Conservation (phyloP, 805 yeast genomes). For the Candida orba region DNA sequence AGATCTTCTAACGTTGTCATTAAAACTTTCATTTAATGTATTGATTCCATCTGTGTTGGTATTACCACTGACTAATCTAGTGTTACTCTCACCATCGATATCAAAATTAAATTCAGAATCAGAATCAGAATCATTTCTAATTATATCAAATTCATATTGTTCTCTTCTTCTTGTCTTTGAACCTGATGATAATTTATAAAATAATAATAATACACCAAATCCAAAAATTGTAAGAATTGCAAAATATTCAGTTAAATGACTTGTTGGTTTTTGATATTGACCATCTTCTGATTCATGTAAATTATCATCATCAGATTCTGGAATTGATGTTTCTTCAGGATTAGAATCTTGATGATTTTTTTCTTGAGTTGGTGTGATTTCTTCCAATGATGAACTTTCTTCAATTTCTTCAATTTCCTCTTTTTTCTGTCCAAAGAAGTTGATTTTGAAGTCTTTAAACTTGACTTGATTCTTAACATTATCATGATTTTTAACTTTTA, state of each 20-base stretch:
- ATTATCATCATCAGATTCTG: slow-evolving; percentile 2
- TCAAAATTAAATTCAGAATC: slow-evolving; percentile 62
- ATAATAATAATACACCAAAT: slow-evolving; percentile 38
- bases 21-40: slow-evolving; percentile 9
- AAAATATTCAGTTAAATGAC: slow-evolving; percentile 55
- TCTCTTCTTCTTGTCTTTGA: slow-evolving; percentile 35
- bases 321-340: slow-evolving; percentile 6
- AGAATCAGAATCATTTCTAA: slow-evolving; percentile 50
- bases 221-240: slow-evolving; percentile 55
- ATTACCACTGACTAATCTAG: slow-evolving; percentile 1
- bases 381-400: slow-evolving; percentile 1
- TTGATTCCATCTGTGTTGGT: background rate
- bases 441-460: slow-evolving; percentile 67
- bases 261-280: slow-evolving; percentile 28
- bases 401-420: slow-evolving; percentile 23
- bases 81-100: no score
- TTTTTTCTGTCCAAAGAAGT: slow-evolving; percentile 70
- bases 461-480: slow-evolving; percentile 28
- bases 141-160: slow-evolving; percentile 26
- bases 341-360: slow-evolving; percentile 5
- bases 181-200: slow-evolving; percentile 34
- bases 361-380: background rate
- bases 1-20: slow-evolving; percentile 4
- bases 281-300: slow-evolving; percentile 25
- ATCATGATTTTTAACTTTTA: slow-evolving; percentile 49